These are phyloP conservation scores for Capsicum baccatum DNA, from an alignment of 257 asterid genomes.

Conservation along the genomic window DNA sequence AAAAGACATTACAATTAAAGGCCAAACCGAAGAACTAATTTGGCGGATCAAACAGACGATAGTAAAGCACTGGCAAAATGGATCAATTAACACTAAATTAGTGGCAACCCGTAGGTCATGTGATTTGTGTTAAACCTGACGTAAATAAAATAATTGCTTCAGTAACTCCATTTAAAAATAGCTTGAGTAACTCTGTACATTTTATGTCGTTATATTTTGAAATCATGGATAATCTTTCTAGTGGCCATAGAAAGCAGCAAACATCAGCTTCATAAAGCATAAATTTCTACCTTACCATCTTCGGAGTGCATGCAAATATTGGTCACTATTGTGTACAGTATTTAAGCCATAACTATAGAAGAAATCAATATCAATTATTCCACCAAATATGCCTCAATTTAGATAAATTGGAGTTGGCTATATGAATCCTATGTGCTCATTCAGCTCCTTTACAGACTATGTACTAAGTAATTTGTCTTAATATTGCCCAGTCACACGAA, in stretches of 20 bases:
- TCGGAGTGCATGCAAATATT: slow-evolving; percentile 9
- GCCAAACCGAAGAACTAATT: not conserved
- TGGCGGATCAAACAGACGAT: slow-evolving; percentile 5
- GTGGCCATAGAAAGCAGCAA: slow-evolving; percentile 18
- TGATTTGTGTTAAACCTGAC: not conserved
- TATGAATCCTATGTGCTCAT: slow-evolving; percentile 6
- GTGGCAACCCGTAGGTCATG: not conserved
- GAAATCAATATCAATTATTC: not conserved
- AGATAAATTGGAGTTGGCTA: not conserved
- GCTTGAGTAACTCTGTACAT: not conserved
- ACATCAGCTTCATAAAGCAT: slow-evolving; percentile 22
- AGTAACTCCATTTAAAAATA: not conserved
- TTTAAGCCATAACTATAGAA: slow-evolving; percentile 5
- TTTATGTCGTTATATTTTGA: not conserved
- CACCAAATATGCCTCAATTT: not conserved
- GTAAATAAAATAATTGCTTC: not conserved
- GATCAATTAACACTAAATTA: not conserved
- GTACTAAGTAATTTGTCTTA: not conserved
- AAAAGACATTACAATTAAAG: slow-evolving; percentile 24
- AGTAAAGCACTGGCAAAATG: not conserved
- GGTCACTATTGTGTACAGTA: slow-evolving; percentile 14
- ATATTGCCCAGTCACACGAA: slow-evolving; percentile 3
- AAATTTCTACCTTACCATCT: not conserved
- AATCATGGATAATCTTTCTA: slow-evolving; percentile 3
- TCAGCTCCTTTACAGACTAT: not conserved